Percentiles rank a stretch among this genome's conserved stretches.
Evolutionary conservation across 805 yeast species (phyloP).

Genomic region (Schwanniomyces polymorphus): DNA sequence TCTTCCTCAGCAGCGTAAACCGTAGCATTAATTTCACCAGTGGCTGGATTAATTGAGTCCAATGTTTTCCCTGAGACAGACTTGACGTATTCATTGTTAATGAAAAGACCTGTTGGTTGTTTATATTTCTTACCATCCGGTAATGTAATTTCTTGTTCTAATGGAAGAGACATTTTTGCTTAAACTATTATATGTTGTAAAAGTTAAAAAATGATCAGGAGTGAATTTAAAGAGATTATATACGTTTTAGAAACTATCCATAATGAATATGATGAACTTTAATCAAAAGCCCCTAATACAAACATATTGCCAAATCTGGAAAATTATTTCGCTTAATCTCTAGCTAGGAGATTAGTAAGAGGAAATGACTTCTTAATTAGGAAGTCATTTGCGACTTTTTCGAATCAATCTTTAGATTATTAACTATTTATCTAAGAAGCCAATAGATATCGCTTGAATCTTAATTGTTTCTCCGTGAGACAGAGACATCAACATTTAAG

Average conservation of each 20-base stretch:
- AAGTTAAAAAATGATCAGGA: no score
- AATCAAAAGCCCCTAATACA: no score
- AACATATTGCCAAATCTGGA: no score
- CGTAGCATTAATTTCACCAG: slow-evolving; percentile 42
- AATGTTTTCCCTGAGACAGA: slow-evolving; percentile 35
- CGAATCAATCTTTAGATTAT: neutral
- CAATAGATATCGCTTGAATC: neutral
- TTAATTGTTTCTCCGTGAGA: neutral
- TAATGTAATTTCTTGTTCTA: slow-evolving; percentile 38
- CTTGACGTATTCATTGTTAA: slow-evolving; percentile 42
- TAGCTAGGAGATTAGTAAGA: neutral
- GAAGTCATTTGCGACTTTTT: neutral
- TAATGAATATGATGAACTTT: no score
- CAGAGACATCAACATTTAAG: no score
- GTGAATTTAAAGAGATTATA: no score
- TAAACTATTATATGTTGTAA: neutral
- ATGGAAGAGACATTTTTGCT: slow-evolving; percentile 31
- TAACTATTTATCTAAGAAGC: neutral
- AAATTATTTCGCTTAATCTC: neutral
- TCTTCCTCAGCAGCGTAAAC: slow-evolving; percentile 43
- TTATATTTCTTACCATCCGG: slow-evolving; percentile 51
- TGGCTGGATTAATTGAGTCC: slow-evolving; percentile 44
- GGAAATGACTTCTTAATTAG: neutral
- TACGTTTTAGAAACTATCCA: no score
- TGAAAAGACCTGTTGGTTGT: slow-evolving; percentile 65